These are phyloP conservation scores for Graphiopsis chlorocephala DNA, from an alignment of 2,329 filamentous ascomycete genomes.

Conservation along the genomic window DNA sequence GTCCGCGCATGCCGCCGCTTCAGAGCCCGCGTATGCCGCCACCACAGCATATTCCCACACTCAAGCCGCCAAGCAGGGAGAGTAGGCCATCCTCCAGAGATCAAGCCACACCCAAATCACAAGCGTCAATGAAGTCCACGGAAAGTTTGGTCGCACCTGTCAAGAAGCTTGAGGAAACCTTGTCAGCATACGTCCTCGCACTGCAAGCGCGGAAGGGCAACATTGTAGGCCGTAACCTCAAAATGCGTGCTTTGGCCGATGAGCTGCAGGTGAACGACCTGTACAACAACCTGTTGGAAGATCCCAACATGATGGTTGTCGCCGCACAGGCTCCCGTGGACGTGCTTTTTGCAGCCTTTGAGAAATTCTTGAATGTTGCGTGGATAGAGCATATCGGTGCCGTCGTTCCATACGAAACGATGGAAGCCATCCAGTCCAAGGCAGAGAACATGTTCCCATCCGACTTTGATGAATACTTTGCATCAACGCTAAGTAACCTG, in stretches of 20 bases:
- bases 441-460: constrained; percentile 63
- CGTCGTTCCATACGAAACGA: constrained; percentile 68
- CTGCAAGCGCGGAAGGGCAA: constrained; percentile 83
- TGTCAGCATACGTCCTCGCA: constrained; percentile 77
- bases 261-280: constrained; percentile 82
- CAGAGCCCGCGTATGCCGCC: constrained; percentile 14
- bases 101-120: constrained; percentile 39
- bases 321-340: constrained; percentile 75
- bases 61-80: constrained; percentile 38
- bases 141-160: constrained; percentile 54
- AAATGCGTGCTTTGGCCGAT: constrained; percentile 68
- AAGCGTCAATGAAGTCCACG: constrained; percentile 53
- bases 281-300: constrained; percentile 84
- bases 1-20: constrained; percentile 18
- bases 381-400: constrained; percentile 88
- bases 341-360: constrained; percentile 85
- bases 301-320: constrained; percentile 72
- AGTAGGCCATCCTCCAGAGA: constrained; percentile 35
- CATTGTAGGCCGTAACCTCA: constrained; percentile 73
- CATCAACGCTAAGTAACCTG: constrained; percentile 51
- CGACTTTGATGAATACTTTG: constrained; percentile 65
- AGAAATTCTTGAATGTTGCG: constrained; percentile 84
- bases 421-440: constrained; percentile 71
- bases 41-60: constrained; percentile 31
- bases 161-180: constrained; percentile 75